Evolutionary conservation across 345 rosid species (phyloP), one percentile per base, ranked within the genome.

Genomic region (Moricandia moricandioides): DNA sequence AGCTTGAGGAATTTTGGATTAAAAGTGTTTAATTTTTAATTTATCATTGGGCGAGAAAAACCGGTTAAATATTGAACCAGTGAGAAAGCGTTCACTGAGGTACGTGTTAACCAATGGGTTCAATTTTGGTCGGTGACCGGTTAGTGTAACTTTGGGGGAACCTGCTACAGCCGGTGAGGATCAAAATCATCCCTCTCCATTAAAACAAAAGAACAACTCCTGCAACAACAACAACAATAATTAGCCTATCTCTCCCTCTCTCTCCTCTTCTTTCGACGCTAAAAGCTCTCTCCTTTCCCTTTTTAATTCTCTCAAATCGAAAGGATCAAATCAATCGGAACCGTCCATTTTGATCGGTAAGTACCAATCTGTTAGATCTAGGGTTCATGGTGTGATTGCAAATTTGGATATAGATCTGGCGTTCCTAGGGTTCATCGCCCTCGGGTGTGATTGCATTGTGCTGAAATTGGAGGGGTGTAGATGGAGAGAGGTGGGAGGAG

Each of bases 341-440:
- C 52, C 18, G 52, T 47, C 52, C 52, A 45, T 45, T 13, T 45
- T n/a, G 17, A 45, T n/a, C 52, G 52, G 52, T 47, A 47, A 47
- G 52, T n/a, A 47, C 7, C 17, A 47, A 7, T 21, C 24, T 21
- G 24, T 47, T 47, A 47, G 52, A 47, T 47, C 52, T 47, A 47
- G 52, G 52, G 52, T 47, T 47, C 52, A 43, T 43, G 49, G 49
- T n/a, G 52, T 47, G 52, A 47, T 45, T 21, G 24, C 24, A n/a
- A 2, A n/a, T 61, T 78, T 29, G n/a, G 52, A n/a, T 13, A 45
- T 86, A 86, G 95, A 90, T 91, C 98, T 86, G 85, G 78, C 78
- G 71, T 73, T 16, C 71, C 39, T 75, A 45, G 73, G 69, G 75
- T 72, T 68, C 5, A 17, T 8, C 70, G 60, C 24, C 67, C 58